Base-by-base conservation (phyloP, 768 basidiomycete species). In the Podaxis mareebaensis region DNA sequence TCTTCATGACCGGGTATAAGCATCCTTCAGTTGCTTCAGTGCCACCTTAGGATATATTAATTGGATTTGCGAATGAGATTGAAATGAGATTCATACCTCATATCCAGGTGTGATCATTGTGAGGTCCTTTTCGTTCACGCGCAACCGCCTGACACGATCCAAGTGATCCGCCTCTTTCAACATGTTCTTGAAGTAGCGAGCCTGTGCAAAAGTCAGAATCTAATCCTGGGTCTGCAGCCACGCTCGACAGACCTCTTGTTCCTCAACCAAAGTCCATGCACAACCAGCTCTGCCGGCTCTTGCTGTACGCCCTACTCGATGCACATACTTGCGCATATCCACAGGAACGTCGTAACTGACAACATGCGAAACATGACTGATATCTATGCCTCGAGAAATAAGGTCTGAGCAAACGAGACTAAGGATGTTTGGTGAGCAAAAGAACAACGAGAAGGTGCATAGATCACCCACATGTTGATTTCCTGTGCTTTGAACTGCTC, bases 271-370 rank as follows among this genome's bases (percentile, higher is more conserved):
- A 1, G 91, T 92, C 96, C 96, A 99, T 2, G 96, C 95, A 66
- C 91, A 85, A 5, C 97, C 97, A 22, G 77, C 76, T 52, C 91
- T 81, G 7, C 97, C 97, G 3, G 97, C 97, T 56, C 97, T 85
- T 2, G 97, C 97, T 4, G 97, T 99, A 49, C 97, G 84, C 22
- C 97, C 97, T 8, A 96, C 96, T 58, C 97, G 90, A 74, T 99
- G 97, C 11, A 99, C 93, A 71, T 99, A 99, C 74, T 99, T 99
- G 56, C 94, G 85, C 86, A 98, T 95, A 73, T 99, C 97, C n/a
- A 97, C 84, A 8, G 97, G 96, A 2, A 87, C 89, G 72, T 99
- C 97, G 73, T 99, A 99, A 70, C 90, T 95, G 53, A 99, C 85
- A 33, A 99, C 96, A 74, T 97, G 92, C 2, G 89, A 85, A 38